Base-by-base conservation (phyloP, 73 alveolate genomes). In the Durusdinium trenchii region DNA sequence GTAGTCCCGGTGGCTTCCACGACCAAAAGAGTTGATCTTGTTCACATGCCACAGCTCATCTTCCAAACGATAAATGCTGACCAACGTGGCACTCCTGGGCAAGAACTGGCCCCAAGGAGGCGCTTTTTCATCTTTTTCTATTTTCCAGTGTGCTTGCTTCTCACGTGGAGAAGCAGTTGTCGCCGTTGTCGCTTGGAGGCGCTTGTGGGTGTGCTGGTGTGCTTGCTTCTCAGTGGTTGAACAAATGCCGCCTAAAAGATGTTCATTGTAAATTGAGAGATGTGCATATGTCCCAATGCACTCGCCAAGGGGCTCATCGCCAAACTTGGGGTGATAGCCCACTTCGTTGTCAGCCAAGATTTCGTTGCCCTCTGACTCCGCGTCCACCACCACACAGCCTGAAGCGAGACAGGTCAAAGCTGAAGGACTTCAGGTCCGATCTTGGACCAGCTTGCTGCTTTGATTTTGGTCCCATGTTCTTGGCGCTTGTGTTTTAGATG, bases 1-100 rank as follows among this genome's bases (percentile, higher is more conserved):
- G 89, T 91, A 91, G 67, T 91, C 97, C 30, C 97, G 97, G 50
- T 91, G 97, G 97, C 97, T 91, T 40, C 97, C 97, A 5, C 43
- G 50, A 52, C 97, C 78, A 36, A 91, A 91, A 45, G 97, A 36
- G 40, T 83, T 40, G 51, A 83, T 83, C 36, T 51, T 50, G 73
- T 51, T 51, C 69, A 83, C 75, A 60, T 83, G 69, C 94, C 97
- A 91, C 67, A 91, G 75, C 30, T 47, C 89, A 38, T 91, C 97
- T 43, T 91, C 97, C 89, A 91, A 76, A 43, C 97, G 83, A 42
- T 91, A 91, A 42, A 91, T 76, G 75, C 64, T 91, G 57, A 91
- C 40, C 89, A 91, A n/a, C 35, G 50, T 87, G 20, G 85, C 97
- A 23, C 89, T 67, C 97, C 97, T 91, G 30, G 32, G 42, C 60